Evolutionary conservation across 345 rosid species (phyloP).

Genomic region (Euphorbia tirucalli): DNA sequence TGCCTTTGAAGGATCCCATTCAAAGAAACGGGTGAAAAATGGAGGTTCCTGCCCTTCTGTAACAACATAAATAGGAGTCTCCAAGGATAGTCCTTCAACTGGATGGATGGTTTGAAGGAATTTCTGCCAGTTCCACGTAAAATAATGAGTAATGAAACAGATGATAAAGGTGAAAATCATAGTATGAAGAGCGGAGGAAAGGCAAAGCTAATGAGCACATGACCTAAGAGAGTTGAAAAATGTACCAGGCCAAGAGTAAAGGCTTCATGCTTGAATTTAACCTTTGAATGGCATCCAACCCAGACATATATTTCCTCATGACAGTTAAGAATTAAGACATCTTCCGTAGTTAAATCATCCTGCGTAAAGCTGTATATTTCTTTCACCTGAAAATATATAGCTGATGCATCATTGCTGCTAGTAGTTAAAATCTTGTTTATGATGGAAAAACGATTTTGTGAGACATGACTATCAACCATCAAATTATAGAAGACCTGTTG

Average conservation of each 20-base stretch:
- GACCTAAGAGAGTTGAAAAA: conserved; percentile 3
- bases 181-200: conserved; percentile 3
- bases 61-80: conserved; percentile 61
- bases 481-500: not conserved
- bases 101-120: conserved; percentile 56
- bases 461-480: not conserved
- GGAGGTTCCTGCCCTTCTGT: conserved; percentile 79
- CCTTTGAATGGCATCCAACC: conserved; percentile 58
- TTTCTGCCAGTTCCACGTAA: conserved; percentile 51
- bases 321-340: conserved; percentile 64
- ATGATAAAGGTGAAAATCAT: conserved; percentile 1
- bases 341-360: conserved; percentile 89
- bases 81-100: conserved; percentile 48
- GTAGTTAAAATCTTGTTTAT: not conserved
- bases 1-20: conserved; percentile 69
- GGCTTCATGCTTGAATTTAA: conserved; percentile 50
- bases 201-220: conserved; percentile 4
- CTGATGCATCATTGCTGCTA: not conserved
- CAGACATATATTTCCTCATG: conserved; percentile 62
- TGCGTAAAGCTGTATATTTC: conserved; percentile 82
- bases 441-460: not conserved
- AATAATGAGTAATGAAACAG: conserved; percentile 15
- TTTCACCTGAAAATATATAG: conserved; percentile 47
- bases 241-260: conserved; percentile 61
- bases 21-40: conserved; percentile 70